Percentiles rank a stretch among this genome's conserved stretches.
phyloP scores from a whole-genome alignment of 306 rosid species.

The Vigna trinervia region DNA sequence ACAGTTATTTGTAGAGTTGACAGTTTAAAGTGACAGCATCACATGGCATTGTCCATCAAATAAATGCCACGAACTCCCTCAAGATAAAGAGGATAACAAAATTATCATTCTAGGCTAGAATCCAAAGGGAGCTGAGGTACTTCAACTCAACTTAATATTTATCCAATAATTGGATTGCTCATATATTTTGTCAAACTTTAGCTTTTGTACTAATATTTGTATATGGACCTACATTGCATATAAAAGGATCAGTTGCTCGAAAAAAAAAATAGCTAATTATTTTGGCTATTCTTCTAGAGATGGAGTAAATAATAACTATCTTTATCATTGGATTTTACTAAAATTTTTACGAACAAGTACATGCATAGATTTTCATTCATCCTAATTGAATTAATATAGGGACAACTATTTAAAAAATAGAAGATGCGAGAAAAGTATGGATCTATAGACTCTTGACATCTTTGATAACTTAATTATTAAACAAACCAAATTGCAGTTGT shows the following conservation, averaged over 20 bases:
- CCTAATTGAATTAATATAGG: neutral
- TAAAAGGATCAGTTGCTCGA: neutral
- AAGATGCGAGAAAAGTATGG: neutral
- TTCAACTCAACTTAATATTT: neutral
- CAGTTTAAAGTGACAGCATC: neutral
- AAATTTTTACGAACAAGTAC: neutral
- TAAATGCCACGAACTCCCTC: neutral
- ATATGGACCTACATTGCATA: neutral
- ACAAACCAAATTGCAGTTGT: neutral
- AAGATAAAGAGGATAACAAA: neutral
- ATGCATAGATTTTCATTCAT: too few relatives aligned
- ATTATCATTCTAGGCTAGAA: neutral
- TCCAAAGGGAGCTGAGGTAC: neutral
- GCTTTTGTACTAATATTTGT: neutral
- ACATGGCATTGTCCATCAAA: slow-evolving; percentile 14
- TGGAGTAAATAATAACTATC: too few relatives aligned
- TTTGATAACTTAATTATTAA: slow-evolving; percentile 1
- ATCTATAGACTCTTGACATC: neutral
- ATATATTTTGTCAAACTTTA: slow-evolving; percentile 3
- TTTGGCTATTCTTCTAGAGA: neutral
- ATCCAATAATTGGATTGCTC: neutral
- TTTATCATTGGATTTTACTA: neutral
- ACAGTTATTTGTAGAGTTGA: neutral
- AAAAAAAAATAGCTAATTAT: neutral
- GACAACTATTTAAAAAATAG: neutral